Evolutionary conservation across 352 stramenopile genomes (phyloP).

Genomic region (Plasmopara muralis): DNA sequence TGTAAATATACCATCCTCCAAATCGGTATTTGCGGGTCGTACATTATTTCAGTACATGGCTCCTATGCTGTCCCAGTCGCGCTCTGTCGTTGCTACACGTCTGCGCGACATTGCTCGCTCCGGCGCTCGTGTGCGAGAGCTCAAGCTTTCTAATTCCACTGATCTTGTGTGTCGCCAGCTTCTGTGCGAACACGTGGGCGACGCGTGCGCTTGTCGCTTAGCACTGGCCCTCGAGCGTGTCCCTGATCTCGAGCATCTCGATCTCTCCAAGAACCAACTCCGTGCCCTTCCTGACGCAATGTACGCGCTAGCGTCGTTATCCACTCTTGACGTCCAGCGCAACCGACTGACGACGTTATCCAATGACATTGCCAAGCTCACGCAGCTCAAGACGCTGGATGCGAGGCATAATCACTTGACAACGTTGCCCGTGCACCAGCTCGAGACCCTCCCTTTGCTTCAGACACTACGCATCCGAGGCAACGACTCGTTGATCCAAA

Average conservation of each 20-base stretch:
- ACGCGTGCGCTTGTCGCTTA: slow-evolving; percentile 79
- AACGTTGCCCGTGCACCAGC: slow-evolving; percentile 31
- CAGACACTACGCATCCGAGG: slow-evolving; percentile 34
- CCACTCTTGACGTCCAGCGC: slow-evolving; percentile 49
- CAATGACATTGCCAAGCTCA: slow-evolving; percentile 34
- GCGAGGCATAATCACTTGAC: slow-evolving; percentile 47
- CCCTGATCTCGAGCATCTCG: slow-evolving; percentile 52
- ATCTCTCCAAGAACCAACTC: slow-evolving; percentile 76
- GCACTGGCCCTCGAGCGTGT: slow-evolving; percentile 70
- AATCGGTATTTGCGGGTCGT: too few species aligned
- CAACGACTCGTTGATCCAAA: slow-evolving; percentile 32
- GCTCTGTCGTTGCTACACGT: slow-evolving; percentile 22
- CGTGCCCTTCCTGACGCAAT: slow-evolving; percentile 64
- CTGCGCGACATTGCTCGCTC: slow-evolving; percentile 64
- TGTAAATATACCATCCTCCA: not conserved
- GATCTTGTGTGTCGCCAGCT: slow-evolving; percentile 89
- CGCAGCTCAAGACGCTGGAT: slow-evolving; percentile 54
- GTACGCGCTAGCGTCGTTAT: slow-evolving; percentile 60
- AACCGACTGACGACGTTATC: slow-evolving; percentile 61
- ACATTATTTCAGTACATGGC: too few species aligned
- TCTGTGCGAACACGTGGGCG: slow-evolving; percentile 88
- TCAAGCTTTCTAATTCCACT: slow-evolving; percentile 68
- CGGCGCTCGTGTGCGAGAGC: slow-evolving; percentile 35
- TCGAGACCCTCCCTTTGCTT: slow-evolving; percentile 36
- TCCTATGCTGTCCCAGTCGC: too few species aligned